Conservation (phyloP, 805 yeast genomes). For the Candida maris region DNA sequence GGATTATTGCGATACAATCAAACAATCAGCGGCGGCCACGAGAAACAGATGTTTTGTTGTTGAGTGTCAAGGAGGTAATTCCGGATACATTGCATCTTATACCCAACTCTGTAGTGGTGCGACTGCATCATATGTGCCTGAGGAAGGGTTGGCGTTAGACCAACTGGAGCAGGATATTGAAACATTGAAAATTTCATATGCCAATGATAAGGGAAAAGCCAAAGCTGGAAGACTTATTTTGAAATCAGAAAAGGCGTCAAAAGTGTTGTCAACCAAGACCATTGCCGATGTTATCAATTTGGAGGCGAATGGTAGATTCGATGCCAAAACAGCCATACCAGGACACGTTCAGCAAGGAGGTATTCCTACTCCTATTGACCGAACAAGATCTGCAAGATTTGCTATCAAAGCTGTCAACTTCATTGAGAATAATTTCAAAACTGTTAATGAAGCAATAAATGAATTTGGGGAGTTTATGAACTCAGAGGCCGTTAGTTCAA, state of each 20-base stretch:
- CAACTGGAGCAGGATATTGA: constrained; percentile 65
- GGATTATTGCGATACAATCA: constrained; percentile 90
- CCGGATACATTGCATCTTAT: constrained; percentile 72
- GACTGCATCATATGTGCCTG: constrained; percentile 73
- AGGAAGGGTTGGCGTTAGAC: constrained; percentile 56
- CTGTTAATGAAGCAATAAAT: constrained; percentile 18
- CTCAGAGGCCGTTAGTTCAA: constrained; percentile 33
- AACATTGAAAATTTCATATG: constrained; percentile 55
- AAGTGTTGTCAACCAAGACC: constrained; percentile 62
- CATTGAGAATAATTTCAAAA: constrained; percentile 44
- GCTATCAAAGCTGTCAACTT: constrained; percentile 68
- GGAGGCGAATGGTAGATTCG: constrained; percentile 62
- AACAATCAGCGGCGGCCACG: constrained; percentile 71
- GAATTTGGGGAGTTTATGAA: constrained; percentile 30
- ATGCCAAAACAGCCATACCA: constrained; percentile 76
- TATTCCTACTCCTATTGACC: constrained; percentile 71
- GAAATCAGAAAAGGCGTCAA: constrained; percentile 63
- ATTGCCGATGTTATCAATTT: constrained; percentile 69
- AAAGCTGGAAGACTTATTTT: constrained; percentile 68
- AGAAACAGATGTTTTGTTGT: constrained; percentile 77
- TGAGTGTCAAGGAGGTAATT: constrained; percentile 83
- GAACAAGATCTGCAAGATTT: constrained; percentile 69
- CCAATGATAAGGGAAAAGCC: constrained; percentile 59
- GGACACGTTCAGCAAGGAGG: constrained; percentile 89
- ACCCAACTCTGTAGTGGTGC: constrained; percentile 71